A percentile compares a stretch with the other conserved stretches of the same genome.
These are phyloP conservation scores for Passalora sequoiae DNA, from an alignment of 2,329 filamentous ascomycete genomes.

Conservation along the genomic window DNA sequence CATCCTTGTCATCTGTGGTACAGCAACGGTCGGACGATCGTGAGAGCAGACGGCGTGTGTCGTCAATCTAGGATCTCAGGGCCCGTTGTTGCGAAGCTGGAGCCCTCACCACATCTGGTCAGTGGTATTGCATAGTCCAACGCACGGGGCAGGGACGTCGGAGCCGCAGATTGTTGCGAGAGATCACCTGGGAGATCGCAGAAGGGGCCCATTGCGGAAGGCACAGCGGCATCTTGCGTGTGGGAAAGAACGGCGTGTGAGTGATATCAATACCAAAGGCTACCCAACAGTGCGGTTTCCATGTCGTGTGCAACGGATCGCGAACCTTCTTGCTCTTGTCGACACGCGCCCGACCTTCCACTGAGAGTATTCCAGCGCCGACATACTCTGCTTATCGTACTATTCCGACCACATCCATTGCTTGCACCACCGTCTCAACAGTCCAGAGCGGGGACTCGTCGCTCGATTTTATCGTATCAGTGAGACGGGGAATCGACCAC, in stretches of 20 bases:
- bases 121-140: conserved; percentile 7
- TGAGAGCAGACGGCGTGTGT: conserved; percentile 8
- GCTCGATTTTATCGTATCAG: no score
- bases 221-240: conserved; percentile 4
- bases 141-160: conserved; percentile 12
- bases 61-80: conserved; percentile 21
- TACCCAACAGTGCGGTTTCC: conserved; percentile 11
- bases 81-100: conserved; percentile 16
- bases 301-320: conserved; percentile 20
- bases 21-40: conserved; percentile 17
- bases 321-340: conserved; percentile 15
- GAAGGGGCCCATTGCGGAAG: conserved; percentile 12
- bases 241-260: conserved; percentile 8
- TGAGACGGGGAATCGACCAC: no score
- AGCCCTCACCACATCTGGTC: conserved; percentile 2
- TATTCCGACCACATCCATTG: not conserved
- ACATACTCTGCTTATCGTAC: not conserved
- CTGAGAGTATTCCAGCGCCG: not conserved
- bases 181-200: conserved; percentile 13
- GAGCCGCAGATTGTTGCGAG: conserved; percentile 20
- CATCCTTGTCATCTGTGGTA: conserved; percentile 11
- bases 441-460: no score
- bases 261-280: conserved; percentile 17
- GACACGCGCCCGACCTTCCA: not conserved
- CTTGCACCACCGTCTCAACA: not conserved